Conservation (phyloP, 2,329 filamentous ascomycete genomes). For the Fusarium sarcochroum region DNA sequence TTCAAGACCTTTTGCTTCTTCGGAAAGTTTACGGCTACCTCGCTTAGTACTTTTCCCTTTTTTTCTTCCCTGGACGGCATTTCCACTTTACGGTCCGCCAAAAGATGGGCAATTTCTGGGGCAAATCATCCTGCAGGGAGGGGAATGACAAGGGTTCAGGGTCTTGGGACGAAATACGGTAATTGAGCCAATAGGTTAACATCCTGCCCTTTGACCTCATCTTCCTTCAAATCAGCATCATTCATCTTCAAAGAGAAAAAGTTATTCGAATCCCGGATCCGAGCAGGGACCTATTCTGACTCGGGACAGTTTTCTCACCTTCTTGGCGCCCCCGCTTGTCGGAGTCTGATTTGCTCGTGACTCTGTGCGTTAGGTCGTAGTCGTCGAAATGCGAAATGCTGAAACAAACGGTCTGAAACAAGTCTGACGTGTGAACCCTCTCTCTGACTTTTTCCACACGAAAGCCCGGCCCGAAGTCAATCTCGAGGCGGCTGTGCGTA, state of each 20-base stretch:
- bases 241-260: neutral
- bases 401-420: constrained; percentile 44
- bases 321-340: constrained; percentile 18
- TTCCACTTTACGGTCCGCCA: constrained; percentile 40
- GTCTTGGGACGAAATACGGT: constrained; percentile 15
- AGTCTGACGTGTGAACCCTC: constrained; percentile 25
- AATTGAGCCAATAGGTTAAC: neutral
- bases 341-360: constrained; percentile 22
- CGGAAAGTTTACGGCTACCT: constrained; percentile 35
- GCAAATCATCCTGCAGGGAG: constrained; percentile 12
- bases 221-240: neutral
- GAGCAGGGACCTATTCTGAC: constrained; percentile 13
- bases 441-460: neutral
- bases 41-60: constrained; percentile 25
- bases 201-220: too few species aligned
- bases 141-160: constrained; percentile 16
- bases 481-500: neutral
- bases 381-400: constrained; percentile 16
- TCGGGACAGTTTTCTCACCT: neutral
- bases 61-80: constrained; percentile 4
- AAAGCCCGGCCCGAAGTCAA: constrained; percentile 3
- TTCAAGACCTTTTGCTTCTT: neutral
- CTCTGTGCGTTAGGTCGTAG: constrained; percentile 9
- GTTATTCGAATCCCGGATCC: neutral
- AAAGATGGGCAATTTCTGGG: constrained; percentile 29